These are phyloP conservation scores for Jasminum sambac DNA, from an alignment of 257 asterid species.

Conservation along the genomic window DNA sequence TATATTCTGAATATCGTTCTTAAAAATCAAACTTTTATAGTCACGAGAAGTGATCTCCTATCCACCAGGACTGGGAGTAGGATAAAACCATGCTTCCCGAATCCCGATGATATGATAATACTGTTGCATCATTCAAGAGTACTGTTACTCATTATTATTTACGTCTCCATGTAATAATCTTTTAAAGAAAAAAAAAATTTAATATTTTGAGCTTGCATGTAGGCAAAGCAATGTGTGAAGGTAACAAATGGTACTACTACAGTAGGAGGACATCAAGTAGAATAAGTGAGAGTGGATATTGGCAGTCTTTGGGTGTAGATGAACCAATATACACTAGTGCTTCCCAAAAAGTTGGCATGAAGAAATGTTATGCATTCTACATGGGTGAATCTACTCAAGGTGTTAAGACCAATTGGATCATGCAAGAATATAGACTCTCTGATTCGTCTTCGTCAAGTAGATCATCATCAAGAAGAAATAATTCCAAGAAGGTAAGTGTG, in stretches of 20 bases:
- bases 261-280: slow-evolving; percentile 81
- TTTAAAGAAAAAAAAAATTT: too few species aligned
- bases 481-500: slow-evolving; percentile 54
- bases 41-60: too few species aligned
- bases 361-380: slow-evolving; percentile 61
- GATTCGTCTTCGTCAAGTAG: slow-evolving; percentile 42
- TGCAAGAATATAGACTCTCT: slow-evolving; percentile 78
- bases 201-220: slow-evolving; percentile 11
- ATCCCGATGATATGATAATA: too few species aligned
- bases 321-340: slow-evolving; percentile 59
- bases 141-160: too few species aligned
- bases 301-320: slow-evolving; percentile 71
- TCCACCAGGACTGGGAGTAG: too few species aligned
- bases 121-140: too few species aligned
- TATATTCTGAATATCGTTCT: too few species aligned
- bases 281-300: slow-evolving; percentile 66
- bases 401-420: slow-evolving; percentile 71
- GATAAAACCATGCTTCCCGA: too few species aligned
- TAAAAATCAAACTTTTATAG: too few species aligned
- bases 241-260: slow-evolving; percentile 86
- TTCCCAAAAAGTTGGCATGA: slow-evolving; percentile 56
- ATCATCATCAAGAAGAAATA: slow-evolving; percentile 50
- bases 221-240: slow-evolving; percentile 97
- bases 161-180: too few species aligned
- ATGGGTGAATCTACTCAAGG: slow-evolving; percentile 63